Conservation (phyloP, 2,329 filamentous ascomycete species). For the Pyricularia grisea region DNA sequence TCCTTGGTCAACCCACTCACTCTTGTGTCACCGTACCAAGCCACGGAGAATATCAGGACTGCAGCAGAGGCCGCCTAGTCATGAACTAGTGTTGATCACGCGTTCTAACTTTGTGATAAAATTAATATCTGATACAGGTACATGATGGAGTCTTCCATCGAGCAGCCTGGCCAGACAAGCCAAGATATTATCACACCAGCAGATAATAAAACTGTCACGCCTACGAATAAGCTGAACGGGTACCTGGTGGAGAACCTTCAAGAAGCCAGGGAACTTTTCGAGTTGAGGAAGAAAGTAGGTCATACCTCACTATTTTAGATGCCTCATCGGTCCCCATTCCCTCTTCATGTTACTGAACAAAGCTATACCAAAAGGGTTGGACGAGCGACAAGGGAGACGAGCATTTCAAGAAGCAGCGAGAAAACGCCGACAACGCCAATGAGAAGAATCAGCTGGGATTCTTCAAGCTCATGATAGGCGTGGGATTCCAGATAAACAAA, state of each 20-base stretch:
- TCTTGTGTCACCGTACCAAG: too few relatives aligned
- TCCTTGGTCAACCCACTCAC: too few relatives aligned
- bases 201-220: background rate
- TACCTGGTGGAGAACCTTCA: background rate
- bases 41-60: too few relatives aligned
- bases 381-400: conserved; percentile 29
- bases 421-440: conserved; percentile 18
- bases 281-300: background rate
- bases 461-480: conserved; percentile 30
- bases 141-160: background rate
- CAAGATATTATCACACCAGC: background rate
- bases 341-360: background rate
- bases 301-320: too few relatives aligned
- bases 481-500: conserved; percentile 31
- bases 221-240: background rate
- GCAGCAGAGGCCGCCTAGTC: too few relatives aligned
- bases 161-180: background rate
- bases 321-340: background rate
- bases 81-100: too few relatives aligned
- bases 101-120: too few relatives aligned
- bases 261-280: background rate
- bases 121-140: background rate
- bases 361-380: conserved; percentile 31
- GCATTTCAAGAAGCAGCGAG: conserved; percentile 29
- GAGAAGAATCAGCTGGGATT: conserved; percentile 17